Percentiles rank a stretch among this genome's conserved stretches.
These are phyloP conservation scores for Emergomyces orientalis DNA, from an alignment of 2,329 filamentous ascomycete genomes.

Conservation along the genomic window DNA sequence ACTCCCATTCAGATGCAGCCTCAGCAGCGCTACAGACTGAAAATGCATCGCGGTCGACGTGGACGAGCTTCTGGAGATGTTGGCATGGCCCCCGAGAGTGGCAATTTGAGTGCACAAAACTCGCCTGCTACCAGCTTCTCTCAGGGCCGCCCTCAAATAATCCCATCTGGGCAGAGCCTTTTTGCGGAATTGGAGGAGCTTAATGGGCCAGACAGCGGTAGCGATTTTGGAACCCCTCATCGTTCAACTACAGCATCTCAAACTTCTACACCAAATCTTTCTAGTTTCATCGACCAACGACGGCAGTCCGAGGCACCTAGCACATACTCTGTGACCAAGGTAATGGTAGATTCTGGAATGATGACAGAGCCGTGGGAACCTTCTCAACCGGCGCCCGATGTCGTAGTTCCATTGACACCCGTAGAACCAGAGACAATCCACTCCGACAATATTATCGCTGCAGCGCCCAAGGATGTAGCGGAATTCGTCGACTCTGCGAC, in stretches of 20 bases:
- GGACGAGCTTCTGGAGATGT: conserved; percentile 43
- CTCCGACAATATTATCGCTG: conserved; percentile 16
- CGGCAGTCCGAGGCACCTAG: conserved; percentile 13
- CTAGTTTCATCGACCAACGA: conserved; percentile 13
- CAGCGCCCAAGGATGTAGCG: conserved; percentile 17
- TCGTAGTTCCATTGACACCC: conserved; percentile 13
- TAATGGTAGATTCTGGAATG: conserved; percentile 51
- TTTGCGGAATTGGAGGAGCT: conserved; percentile 85
- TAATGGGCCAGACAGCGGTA: conserved; percentile 61
- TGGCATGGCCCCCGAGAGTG: conserved; percentile 31
- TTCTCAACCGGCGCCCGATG: background rate
- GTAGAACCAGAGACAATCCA: conserved; percentile 10
- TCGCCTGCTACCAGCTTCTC: conserved; percentile 46
- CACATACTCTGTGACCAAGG: conserved; percentile 11
- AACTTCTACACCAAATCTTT: conserved; percentile 30
- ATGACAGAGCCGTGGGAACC: conserved; percentile 54
- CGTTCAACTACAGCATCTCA: conserved; percentile 27
- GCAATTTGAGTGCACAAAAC: conserved; percentile 37
- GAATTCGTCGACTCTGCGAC: conserved; percentile 33
- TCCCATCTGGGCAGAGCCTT: conserved; percentile 62
- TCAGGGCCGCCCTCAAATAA: conserved; percentile 37
- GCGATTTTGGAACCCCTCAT: conserved; percentile 44
- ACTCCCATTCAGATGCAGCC: conserved; percentile 57
- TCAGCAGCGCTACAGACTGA: conserved; percentile 60
- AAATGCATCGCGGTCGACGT: conserved; percentile 58